Percentiles rank a stretch among this genome's conserved stretches.
phyloP scores from a whole-genome alignment of 2,329 filamentous ascomycete genomes.

The Pestalotiopsis sp. region DNA sequence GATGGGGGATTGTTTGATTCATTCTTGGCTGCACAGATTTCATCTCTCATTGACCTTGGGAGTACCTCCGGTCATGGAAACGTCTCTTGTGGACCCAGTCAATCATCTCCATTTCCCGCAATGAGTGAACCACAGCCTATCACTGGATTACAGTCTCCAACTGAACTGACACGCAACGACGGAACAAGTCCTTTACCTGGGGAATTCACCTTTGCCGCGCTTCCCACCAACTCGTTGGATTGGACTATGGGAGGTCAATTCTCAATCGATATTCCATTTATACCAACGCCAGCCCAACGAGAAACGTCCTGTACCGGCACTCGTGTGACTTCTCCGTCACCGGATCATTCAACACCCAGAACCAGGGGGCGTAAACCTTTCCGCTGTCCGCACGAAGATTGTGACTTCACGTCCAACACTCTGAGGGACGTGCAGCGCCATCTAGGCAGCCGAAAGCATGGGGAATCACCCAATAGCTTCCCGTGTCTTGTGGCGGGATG shows the following conservation, averaged over 20 bases:
- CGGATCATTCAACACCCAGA: background rate
- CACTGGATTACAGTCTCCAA: background rate
- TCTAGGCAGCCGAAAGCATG: background rate
- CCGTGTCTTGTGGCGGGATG: background rate
- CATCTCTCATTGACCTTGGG: background rate
- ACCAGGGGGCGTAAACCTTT: background rate
- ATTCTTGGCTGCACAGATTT: background rate
- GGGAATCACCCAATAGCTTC: background rate
- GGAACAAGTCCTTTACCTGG: background rate
- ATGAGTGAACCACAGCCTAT: background rate
- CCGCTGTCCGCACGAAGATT: background rate
- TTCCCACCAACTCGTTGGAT: background rate
- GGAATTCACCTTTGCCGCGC: fast-evolving
- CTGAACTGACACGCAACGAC: background rate
- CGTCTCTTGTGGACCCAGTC: too few species aligned
- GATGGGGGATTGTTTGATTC: background rate
- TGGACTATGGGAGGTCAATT: fast-evolving
- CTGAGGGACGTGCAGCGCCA: background rate
- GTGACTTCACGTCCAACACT: background rate
- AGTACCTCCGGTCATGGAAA: background rate
- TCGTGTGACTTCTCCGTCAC: background rate
- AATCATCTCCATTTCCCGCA: background rate
- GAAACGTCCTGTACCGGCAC: background rate
- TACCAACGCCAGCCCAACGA: background rate
- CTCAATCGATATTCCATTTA: background rate